These are phyloP conservation scores for Fremontodendron californicum DNA, from an alignment of 345 rosid genomes.

Conservation along the genomic window DNA sequence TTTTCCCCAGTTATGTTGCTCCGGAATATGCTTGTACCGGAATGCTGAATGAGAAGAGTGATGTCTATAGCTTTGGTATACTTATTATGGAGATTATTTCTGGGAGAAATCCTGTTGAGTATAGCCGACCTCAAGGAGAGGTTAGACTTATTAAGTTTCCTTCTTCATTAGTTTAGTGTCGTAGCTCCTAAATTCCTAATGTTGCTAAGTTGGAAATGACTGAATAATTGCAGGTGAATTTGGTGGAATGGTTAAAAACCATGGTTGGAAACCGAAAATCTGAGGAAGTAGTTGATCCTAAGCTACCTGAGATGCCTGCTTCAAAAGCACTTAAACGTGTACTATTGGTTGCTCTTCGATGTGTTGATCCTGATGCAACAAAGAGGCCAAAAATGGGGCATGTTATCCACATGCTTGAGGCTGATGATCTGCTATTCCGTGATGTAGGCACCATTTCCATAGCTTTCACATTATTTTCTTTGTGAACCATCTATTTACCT, in stretches of 20 bases:
- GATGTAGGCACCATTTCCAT: slow-evolving; percentile 47
- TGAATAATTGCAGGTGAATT: slow-evolving; percentile 59
- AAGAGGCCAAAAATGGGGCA: slow-evolving; percentile 98
- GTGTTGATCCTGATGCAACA: slow-evolving; percentile 94
- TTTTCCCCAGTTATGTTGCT: slow-evolving; percentile 69
- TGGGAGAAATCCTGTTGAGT: slow-evolving; percentile 90
- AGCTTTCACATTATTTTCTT: neutral
- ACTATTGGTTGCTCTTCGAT: slow-evolving; percentile 76
- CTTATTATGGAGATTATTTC: slow-evolving; percentile 88
- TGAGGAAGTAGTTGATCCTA: slow-evolving; percentile 88
- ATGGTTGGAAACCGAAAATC: slow-evolving; percentile 86
- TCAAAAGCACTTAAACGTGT: slow-evolving; percentile 88
- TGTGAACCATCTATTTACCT: neutral
- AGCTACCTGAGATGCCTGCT: slow-evolving; percentile 76
- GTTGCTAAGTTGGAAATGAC: slow-evolving; percentile 13
- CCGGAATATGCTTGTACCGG: slow-evolving; percentile 99
- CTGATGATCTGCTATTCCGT: slow-evolving; percentile 75
- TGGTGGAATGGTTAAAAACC: slow-evolving; percentile 91
- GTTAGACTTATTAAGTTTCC: slow-evolving; percentile 31
- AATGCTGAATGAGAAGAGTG: slow-evolving; percentile 93
- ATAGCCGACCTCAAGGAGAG: slow-evolving; percentile 87
- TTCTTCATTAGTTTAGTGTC: neutral
- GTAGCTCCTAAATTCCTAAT: neutral
- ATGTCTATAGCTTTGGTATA: slow-evolving; percentile 89
- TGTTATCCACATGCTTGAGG: slow-evolving; percentile 98